Conservation (phyloP, 2,329 filamentous ascomycete species). For the Sporothrix luriei region DNA sequence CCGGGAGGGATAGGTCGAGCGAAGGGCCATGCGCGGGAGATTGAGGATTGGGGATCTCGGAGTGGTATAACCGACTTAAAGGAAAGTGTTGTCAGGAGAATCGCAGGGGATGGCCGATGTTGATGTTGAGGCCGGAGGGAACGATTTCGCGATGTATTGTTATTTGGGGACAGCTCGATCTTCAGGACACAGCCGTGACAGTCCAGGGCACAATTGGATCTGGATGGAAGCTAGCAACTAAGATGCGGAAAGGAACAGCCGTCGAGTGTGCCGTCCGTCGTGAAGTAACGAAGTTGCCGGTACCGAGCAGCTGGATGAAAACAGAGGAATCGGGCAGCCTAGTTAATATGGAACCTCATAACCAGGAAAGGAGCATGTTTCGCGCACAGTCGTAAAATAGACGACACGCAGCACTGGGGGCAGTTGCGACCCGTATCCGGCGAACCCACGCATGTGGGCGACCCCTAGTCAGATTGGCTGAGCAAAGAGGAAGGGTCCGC, state of each 20-base stretch:
- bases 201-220: conserved; percentile 21
- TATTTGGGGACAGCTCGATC: neutral
- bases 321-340: conserved; percentile 32
- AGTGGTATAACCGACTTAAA: neutral
- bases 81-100: neutral
- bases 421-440: conserved; percentile 29
- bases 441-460: conserved; percentile 18
- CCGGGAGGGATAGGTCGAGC: conserved; percentile 45
- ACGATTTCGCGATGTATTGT: conserved; percentile 4
- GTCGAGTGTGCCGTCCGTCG: conserved; percentile 21
- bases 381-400: conserved; percentile 13
- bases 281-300: conserved; percentile 4
- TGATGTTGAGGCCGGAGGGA: conserved; percentile 9
- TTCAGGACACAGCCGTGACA: neutral
- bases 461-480: conserved; percentile 22
- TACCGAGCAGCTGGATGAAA: conserved; percentile 18
- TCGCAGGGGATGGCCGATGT: neutral
- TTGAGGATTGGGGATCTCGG: neutral
- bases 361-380: conserved; percentile 26
- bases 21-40: conserved; percentile 50
- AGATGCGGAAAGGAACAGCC: conserved; percentile 11
- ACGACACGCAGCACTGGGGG: conserved; percentile 21
- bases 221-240: neutral
- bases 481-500: conserved; percentile 4
- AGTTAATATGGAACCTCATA: neutral